Evolutionary conservation across 371 early-diverging fungal species (phyloP), one percentile per base, ranked within the genome.

Genomic region (Thermomucor indicae-seudaticae): DNA sequence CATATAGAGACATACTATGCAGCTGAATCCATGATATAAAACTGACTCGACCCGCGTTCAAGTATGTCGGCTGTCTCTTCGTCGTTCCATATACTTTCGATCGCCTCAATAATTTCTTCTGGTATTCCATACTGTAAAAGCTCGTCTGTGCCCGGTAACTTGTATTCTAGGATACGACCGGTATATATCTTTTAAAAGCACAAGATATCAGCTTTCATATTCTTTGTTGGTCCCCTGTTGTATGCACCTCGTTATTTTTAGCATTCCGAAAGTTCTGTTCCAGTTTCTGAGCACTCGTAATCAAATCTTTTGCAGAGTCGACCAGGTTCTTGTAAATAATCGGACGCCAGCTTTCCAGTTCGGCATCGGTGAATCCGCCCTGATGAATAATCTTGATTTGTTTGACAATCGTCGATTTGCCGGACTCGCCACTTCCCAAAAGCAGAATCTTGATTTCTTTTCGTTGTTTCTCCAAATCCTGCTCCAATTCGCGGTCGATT

Each of bases 371-470:
- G 67, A 87, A 95, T 3, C 92, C 93, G 24, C 79, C 73, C 55
- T 87, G 88, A 65, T 92, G 89, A 57, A 93, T 88, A 54, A 93
- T 83, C 58, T 88, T 88, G 88, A 91, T 89, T 65, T 91, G 91
- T 53, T 91, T 91, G 29, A 89, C 83, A 55, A 91, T 84, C 38
- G 92, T 91, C 32, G 85, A 84, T 62, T 90, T 90, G 44, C 91
- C 91, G 20, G 88, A 88, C 64, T 91, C 91, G 50, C 89, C 90
- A 57, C 84, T 84, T 28, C 90, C 85, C 78, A 49, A 14, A 37
- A 10, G 7, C 32, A 84, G 63, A 29, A 85, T 75, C 57, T 84
- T 83, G 64, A 78, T 80, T 63, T 83, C 83, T 56, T 71, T 75
- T 46, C 65, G 75, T 20, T 78, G 65, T 19, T 70, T 68, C 34